Conservation (phyloP, 148 eudicot genomes). For the Rhododendron henanense region DNA sequence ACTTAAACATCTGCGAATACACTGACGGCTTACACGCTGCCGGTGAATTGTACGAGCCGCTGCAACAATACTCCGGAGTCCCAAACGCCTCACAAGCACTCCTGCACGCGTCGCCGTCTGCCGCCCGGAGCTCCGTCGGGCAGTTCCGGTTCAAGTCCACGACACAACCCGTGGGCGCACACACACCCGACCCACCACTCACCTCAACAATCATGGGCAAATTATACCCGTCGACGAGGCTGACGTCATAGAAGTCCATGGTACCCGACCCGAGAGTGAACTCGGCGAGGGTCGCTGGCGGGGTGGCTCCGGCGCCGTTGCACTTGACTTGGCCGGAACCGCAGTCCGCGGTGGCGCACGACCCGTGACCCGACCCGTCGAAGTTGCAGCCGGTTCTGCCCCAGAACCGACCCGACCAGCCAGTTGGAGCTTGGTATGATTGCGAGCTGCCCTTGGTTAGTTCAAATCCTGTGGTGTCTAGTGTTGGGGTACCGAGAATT, state of each 20-base stretch:
- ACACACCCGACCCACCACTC: slow-evolving; percentile 61
- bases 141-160: slow-evolving; percentile 58
- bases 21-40: slow-evolving; percentile 50
- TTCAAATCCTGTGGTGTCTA: slow-evolving; percentile 67
- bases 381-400: slow-evolving; percentile 71
- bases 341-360: slow-evolving; percentile 69
- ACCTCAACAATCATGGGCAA: slow-evolving; percentile 55
- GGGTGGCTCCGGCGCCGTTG: slow-evolving; percentile 58
- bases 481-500: slow-evolving; percentile 42
- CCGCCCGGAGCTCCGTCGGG: slow-evolving; percentile 52
- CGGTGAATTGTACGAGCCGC: slow-evolving; percentile 55
- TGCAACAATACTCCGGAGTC: slow-evolving; percentile 67
- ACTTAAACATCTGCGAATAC: slow-evolving; percentile 68
- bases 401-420: slow-evolving; percentile 97
- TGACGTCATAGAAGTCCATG: slow-evolving; percentile 77
- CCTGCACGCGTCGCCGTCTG: slow-evolving; percentile 59
- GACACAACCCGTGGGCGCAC: slow-evolving; percentile 60
- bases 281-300: slow-evolving; percentile 75
- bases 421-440: slow-evolving; percentile 57
- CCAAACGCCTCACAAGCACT: slow-evolving; percentile 83
- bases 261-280: slow-evolving; percentile 70
- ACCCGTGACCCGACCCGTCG: slow-evolving; percentile 53
- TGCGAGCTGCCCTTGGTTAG: slow-evolving; percentile 42
- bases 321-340: slow-evolving; percentile 60
- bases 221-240: slow-evolving; percentile 85